phyloP scores from a whole-genome alignment of 768 basidiomycete genomes.

The Ramaria rubella region DNA sequence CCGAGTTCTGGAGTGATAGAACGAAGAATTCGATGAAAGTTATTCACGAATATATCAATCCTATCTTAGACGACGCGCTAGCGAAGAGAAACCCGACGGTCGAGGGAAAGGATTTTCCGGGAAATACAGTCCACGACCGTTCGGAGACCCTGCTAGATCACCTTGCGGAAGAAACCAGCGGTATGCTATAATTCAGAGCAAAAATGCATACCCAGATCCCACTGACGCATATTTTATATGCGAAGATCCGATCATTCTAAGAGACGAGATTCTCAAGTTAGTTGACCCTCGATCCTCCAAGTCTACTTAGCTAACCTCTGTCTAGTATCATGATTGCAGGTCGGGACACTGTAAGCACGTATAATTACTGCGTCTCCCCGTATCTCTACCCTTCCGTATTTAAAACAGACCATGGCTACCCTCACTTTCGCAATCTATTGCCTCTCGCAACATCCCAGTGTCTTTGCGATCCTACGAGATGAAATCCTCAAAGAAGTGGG shows the following conservation, averaged over 20 bases:
- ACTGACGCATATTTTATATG: not conserved
- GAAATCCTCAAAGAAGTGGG: slow-evolving; percentile 54
- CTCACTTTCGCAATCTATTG: slow-evolving; percentile 35
- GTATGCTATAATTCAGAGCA: slow-evolving; percentile 17
- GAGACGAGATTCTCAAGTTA: slow-evolving; percentile 16
- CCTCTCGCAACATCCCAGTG: slow-evolving; percentile 46
- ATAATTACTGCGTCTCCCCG: slow-evolving; percentile 12
- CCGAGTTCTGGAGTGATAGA: slow-evolving; percentile 30
- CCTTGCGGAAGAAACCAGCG: slow-evolving; percentile 32
- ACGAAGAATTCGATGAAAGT: slow-evolving; percentile 30
- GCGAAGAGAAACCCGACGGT: not conserved
- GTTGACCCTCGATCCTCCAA: not conserved
- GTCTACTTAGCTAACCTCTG: not conserved
- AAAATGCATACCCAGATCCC: not conserved
- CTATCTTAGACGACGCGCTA: slow-evolving; percentile 33
- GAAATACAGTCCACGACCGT: slow-evolving; percentile 23
- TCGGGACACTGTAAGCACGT: slow-evolving; percentile 16
- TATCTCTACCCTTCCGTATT: not conserved
- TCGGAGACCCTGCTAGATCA: slow-evolving; percentile 33
- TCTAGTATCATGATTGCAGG: slow-evolving; percentile 19
- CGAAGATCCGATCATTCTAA: slow-evolving; percentile 11
- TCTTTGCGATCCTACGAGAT: slow-evolving; percentile 42
- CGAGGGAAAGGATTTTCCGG: not conserved
- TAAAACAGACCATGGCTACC: slow-evolving; percentile 26
- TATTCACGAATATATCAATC: slow-evolving; percentile 34